Percentiles rank a stretch among this genome's conserved stretches.
phyloP scores from a whole-genome alignment of 1,284 basidiomycete species.

The Moniliophthora roreri region DNA sequence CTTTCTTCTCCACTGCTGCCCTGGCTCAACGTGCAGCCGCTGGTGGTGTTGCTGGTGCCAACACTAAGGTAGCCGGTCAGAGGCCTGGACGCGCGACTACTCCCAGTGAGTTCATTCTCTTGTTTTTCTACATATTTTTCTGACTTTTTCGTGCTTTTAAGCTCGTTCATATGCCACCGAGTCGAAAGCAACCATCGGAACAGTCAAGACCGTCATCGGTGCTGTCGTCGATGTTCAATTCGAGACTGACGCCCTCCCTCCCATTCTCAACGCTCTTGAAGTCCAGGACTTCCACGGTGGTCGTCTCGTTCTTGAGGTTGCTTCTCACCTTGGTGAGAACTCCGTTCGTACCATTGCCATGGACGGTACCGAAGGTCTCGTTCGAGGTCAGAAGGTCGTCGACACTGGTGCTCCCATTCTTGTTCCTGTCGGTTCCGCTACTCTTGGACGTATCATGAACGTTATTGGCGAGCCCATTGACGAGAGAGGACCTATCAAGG shows the following conservation, averaged over 20 bases:
- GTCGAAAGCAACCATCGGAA: conserved; percentile 67
- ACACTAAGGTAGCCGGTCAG: conserved; percentile 34
- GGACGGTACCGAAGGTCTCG: conserved; percentile 99
- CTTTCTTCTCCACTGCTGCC: conserved; percentile 75
- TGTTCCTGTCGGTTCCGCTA: conserved; percentile 93
- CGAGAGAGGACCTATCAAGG: conserved; percentile 98
- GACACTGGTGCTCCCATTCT: conserved; percentile 96
- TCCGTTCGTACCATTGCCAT: conserved; percentile 97
- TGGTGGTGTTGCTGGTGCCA: conserved; percentile 32
- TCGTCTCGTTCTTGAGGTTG: conserved; percentile 94
- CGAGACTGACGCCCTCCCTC: conserved; percentile 86
- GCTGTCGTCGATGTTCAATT: conserved; percentile 99
- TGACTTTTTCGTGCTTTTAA: conserved; percentile 33
- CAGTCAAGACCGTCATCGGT: conserved; percentile 95
- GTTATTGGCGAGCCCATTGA: conserved; percentile 99
- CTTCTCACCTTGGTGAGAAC: conserved; percentile 98
- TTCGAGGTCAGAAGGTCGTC: conserved; percentile 95
- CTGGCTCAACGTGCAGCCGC: conserved; percentile 39
- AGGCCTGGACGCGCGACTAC: conserved; percentile 41
- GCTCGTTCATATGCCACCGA: conserved; percentile 92
- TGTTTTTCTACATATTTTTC: conserved; percentile 19
- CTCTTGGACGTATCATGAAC: conserved; percentile 99
- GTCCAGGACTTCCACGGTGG: conserved; percentile 92
- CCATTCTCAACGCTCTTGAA: conserved; percentile 98
- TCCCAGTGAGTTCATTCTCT: conserved; percentile 33